Percentiles rank a stretch among this genome's conserved stretches.
phyloP scores from a whole-genome alignment of 148 eudicot genomes.

The Chenopodium quinoa region DNA sequence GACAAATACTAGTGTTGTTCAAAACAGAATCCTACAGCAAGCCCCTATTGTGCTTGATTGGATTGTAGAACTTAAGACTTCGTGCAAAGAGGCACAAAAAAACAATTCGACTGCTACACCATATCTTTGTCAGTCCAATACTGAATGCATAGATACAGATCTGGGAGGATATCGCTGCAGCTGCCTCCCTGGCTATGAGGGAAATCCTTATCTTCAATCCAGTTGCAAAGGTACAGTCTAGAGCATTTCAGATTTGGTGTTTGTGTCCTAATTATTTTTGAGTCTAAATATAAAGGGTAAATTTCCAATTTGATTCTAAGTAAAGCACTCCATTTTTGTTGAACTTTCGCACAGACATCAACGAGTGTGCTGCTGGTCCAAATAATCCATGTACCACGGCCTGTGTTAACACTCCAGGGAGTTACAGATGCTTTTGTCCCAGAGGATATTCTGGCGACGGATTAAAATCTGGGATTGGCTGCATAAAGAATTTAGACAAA shows the following conservation, averaged over 20 bases:
- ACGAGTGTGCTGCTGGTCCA: background rate
- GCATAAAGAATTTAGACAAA: background rate
- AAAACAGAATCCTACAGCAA: background rate
- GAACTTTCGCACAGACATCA: background rate
- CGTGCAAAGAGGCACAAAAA: conserved; percentile 25
- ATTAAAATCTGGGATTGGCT: background rate
- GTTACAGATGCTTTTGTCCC: background rate
- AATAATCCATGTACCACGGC: conserved; percentile 1
- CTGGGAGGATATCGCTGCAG: conserved; percentile 40
- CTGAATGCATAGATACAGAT: conserved; percentile 30
- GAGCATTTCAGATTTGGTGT: too few species aligned
- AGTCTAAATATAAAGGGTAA: background rate
- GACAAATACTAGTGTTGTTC: background rate
- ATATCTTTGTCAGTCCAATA: conserved; percentile 39
- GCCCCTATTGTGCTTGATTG: conserved; percentile 30
- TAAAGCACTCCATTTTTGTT: background rate
- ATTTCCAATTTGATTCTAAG: background rate
- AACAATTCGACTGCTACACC: background rate
- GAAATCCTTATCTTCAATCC: conserved; percentile 42
- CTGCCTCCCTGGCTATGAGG: conserved; percentile 41
- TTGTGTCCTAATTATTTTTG: background rate
- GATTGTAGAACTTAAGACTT: conserved; percentile 3
- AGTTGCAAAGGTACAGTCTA: conserved; percentile 33
- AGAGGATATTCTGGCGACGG: background rate
- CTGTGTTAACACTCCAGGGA: background rate